These are phyloP conservation scores for Hanseniaspora taiwanica DNA, from an alignment of 805 yeast species.

Conservation along the genomic window DNA sequence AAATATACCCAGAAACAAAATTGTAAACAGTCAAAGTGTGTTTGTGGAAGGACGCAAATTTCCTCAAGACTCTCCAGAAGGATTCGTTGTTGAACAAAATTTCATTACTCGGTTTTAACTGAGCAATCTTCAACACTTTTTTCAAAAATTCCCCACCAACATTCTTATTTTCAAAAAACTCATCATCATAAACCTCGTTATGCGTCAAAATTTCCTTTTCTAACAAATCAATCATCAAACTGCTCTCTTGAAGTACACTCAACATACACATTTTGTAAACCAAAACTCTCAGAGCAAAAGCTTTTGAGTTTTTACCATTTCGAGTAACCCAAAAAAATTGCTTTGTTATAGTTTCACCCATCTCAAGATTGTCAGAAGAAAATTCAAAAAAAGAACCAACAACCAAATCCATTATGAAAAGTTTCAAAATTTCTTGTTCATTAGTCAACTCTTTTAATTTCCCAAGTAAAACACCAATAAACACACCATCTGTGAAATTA, in stretches of 20 bases:
- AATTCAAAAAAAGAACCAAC: conserved; percentile 16
- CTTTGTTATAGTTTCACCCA: conserved; percentile 13
- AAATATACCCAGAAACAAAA: conserved; percentile 33
- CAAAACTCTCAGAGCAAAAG: conserved; percentile 20
- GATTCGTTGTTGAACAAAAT: conserved; percentile 36
- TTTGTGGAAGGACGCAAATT: conserved; percentile 32
- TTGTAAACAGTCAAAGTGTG: conserved; percentile 32
- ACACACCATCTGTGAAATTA: conserved; percentile 17
- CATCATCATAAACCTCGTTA: conserved; percentile 21
- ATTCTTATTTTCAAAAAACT: conserved; percentile 29
- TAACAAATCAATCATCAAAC: conserved; percentile 12
- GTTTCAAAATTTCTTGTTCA: conserved; percentile 32
- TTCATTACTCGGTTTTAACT: conserved; percentile 18
- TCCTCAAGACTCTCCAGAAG: conserved; percentile 43
- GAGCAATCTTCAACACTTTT: conserved; percentile 20
- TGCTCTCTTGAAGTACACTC: conserved; percentile 14
- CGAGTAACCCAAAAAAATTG: conserved; percentile 10
- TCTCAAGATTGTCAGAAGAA: conserved; percentile 22
- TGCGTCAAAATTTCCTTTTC: conserved; percentile 19
- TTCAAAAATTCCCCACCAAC: conserved; percentile 31
- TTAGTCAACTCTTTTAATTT: conserved; percentile 31
- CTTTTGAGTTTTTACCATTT: conserved; percentile 12
- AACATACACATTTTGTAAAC: conserved; percentile 27
- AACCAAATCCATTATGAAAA: conserved; percentile 35
- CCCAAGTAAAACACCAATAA: conserved; percentile 24